Evolutionary conservation across 2,329 filamentous ascomycete genomes (phyloP), one percentile per base, ranked within the genome.

Genomic region (Xenoacremonium recifei): DNA sequence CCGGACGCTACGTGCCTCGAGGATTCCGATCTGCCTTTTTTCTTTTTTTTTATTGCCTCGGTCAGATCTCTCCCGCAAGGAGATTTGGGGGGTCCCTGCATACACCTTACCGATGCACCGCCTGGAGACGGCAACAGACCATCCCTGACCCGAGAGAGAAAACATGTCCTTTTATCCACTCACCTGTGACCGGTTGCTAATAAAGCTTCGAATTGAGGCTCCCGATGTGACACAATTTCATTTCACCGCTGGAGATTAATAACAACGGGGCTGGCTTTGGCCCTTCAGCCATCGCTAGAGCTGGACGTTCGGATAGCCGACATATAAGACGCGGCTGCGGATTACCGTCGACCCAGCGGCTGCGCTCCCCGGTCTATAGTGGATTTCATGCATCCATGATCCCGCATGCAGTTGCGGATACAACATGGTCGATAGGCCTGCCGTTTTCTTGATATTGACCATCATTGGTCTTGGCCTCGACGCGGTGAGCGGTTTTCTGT

Each of bases 291-390:
- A n/a, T n/a, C n/a, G n/a, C n/a, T n/a, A n/a, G n/a, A n/a, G n/a
- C n/a, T n/a, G n/a, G n/a, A n/a, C 41, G 40, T 43, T 48, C 44
- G 42, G 40, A 53, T 48, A 53, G 45, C 45, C 35, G 36, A 49
- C 23, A 40, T 50, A 40, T 35, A 44, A n/a, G 38, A 50, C 45
- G 42, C 44, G 40, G 40, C 37, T 34, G n/a, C n/a, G n/a, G n/a
- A n/a, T n/a, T n/a, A 40, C 38, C 30, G 40, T 51, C 45, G 37
- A 49, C 45, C 42, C 44, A 48, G 45, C 47, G 43, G 47, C 45
- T 50, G 43, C 44, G 44, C 45, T 45, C 38, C 30, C 33, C 25
- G n/a, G 47, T 39, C 42, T 54, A 55, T 50, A 44, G 42, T 21
- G 37, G 20, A 37, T 46, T 40, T 44, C 42, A 16, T 54, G 47